Evolutionary conservation across 2,329 filamentous ascomycete species (phyloP).

Genomic region (Emericellopsis atlantica): DNA sequence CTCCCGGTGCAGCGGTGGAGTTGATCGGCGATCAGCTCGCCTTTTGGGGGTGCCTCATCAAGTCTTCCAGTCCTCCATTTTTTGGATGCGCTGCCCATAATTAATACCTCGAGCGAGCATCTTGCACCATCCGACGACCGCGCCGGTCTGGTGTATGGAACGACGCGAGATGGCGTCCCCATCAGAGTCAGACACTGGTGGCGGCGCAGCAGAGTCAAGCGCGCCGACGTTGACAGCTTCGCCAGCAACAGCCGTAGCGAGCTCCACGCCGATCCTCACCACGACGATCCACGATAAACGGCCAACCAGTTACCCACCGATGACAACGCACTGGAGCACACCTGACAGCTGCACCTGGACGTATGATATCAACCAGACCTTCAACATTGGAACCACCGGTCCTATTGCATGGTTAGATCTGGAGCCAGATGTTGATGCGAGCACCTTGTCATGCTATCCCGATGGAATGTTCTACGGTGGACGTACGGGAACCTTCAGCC

Average conservation of each 20-base stretch:
- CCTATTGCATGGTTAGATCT: conserved; percentile 23
- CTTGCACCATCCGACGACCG: background rate
- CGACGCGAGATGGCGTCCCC: conserved; percentile 1
- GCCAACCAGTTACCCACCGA: conserved; percentile 11
- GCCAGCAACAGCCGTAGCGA: background rate
- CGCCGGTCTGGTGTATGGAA: background rate
- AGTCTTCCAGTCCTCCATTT: background rate
- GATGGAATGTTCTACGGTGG: conserved; percentile 23
- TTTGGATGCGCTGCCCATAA: background rate
- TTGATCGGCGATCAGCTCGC: background rate
- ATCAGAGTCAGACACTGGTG: background rate
- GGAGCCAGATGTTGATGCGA: conserved; percentile 19
- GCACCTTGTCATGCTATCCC: conserved; percentile 25
- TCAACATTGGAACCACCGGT: conserved; percentile 10
- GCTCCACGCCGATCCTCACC: background rate
- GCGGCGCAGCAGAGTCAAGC: background rate
- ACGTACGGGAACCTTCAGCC: conserved; percentile 24
- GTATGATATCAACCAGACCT: conserved; percentile 15
- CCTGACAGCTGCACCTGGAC: conserved; percentile 25
- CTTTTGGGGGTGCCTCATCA: background rate
- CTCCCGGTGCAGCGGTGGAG: background rate
- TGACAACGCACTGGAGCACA: conserved; percentile 23
- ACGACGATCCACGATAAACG: conserved; percentile 2
- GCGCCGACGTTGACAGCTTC: background rate
- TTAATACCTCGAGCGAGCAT: background rate